These are phyloP conservation scores for Sugiyamaella floridensis DNA, from an alignment of 805 yeast genomes.

Conservation along the genomic window DNA sequence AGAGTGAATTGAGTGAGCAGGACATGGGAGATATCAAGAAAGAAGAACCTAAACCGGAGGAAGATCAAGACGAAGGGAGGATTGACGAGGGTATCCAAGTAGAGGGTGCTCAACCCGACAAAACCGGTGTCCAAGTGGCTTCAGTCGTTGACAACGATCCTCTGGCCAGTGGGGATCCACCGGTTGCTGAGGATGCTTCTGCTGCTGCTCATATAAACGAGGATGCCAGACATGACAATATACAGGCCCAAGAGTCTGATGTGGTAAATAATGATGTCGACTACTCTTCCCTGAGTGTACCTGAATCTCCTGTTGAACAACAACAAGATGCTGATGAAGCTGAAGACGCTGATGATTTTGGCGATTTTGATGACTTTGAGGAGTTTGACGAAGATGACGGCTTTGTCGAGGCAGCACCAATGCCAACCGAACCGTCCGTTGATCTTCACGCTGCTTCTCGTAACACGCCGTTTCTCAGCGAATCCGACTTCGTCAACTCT, in stretches of 20 bases:
- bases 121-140: neutral
- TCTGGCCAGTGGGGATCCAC: neutral
- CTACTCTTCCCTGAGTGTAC: neutral
- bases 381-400: conserved; percentile 22
- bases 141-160: neutral
- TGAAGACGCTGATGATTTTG: conserved; percentile 22
- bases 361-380: conserved; percentile 32
- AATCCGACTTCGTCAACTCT: conserved; percentile 17
- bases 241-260: neutral
- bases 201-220: neutral
- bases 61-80: neutral
- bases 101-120: neutral
- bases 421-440: conserved; percentile 1
- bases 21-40: neutral
- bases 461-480: conserved; percentile 8
- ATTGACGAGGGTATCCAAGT: neutral
- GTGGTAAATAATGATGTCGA: neutral
- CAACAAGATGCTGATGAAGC: neutral
- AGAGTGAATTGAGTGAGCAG: neutral
- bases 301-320: neutral
- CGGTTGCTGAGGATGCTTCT: neutral
- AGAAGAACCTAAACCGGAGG: neutral
- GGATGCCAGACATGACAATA: neutral
- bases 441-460: neutral
- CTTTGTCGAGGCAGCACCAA: neutral